Evolutionary conservation across 2,329 filamentous ascomycete species (phyloP), one percentile per base, ranked within the genome.

Genomic region (Gyromitra esculenta): DNA sequence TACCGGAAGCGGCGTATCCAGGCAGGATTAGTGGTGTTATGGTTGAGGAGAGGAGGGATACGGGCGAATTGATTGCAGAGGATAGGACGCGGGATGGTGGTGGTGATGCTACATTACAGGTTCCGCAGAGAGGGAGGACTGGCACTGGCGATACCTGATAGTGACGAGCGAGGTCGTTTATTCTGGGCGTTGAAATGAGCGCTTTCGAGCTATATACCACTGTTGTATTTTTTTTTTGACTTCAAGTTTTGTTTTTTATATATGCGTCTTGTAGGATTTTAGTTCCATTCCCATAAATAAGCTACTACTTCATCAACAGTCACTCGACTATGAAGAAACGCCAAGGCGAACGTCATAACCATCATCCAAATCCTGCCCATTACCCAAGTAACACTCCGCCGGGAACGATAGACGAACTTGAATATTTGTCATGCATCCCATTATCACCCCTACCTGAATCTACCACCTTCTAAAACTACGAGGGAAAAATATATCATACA

Each of bases 31-130:
- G 77, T 59, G 73, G 73, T 35, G 62, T 79, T 37, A 68, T 76
- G 73, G 68, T 78, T 0, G 77, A 78, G 35, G 78, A 79, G 77
- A 70, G 70, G 41, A 66, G 56, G 48, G 54, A 62, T 13, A 73
- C 71, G 0, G 70, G 63, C 5, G 77, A 71, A 41, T 21, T 70
- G 52, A 48, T 69, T 4, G 57, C 45, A n/a, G 75, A 71, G 54
- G 65, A 76, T 45, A 54, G 2, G 21, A 62, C 65, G 21, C 25
- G 59, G 41, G 48, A 15, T 11, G 57, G 21, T 18, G 45, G 15
- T 8, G 41, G 25, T 31, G 25, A 48, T 21, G 7, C 37, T 13
- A 52, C 21, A 13, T 41, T 77, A 39, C 56, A 60, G 41, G 64
- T 74, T 9, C 75, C 75, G 0, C 59, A 70, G 7, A 18, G 41